Percentiles rank a stretch among this genome's conserved stretches.
Evolutionary conservation across 2,329 filamentous ascomycete species (phyloP).

Genomic region (Fusarium nisikadoi): DNA sequence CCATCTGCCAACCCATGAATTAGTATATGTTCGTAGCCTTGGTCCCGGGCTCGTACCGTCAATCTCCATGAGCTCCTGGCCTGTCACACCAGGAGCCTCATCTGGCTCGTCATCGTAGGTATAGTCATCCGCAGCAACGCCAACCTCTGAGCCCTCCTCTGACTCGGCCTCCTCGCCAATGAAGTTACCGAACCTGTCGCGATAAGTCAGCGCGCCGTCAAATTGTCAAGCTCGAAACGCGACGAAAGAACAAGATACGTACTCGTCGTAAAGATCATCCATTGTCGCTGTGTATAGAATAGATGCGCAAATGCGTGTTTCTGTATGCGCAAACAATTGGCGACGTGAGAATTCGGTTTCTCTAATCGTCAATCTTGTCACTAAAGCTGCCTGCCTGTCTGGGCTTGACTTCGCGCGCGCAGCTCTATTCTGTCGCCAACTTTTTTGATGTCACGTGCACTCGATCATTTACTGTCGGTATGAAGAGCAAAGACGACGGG

Average conservation of each 20-base stretch:
- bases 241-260: slow-evolving; percentile 6
- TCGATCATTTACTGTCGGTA: neutral
- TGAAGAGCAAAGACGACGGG: neutral
- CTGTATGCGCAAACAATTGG: slow-evolving; percentile 28
- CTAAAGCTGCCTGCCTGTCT: slow-evolving; percentile 23
- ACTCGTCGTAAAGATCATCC: slow-evolving; percentile 99
- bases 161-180: slow-evolving; percentile 91
- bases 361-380: slow-evolving; percentile 38
- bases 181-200: slow-evolving; percentile 90
- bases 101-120: slow-evolving; percentile 82
- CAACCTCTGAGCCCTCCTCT: slow-evolving; percentile 84
- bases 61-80: slow-evolving; percentile 92
- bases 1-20: slow-evolving; percentile 63
- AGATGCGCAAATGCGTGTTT: slow-evolving; percentile 23
- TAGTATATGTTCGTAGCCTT: slow-evolving; percentile 1
- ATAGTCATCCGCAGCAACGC: slow-evolving; percentile 79
- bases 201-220: slow-evolving; percentile 36
- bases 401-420: slow-evolving; percentile 40
- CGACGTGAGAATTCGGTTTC: slow-evolving; percentile 33
- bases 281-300: slow-evolving; percentile 58
- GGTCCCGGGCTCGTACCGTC: slow-evolving; percentile 67
- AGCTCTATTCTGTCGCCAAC: slow-evolving; percentile 37
- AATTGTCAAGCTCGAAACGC: slow-evolving; percentile 16
- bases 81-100: slow-evolving; percentile 70
- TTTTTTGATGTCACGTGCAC: slow-evolving; percentile 47